These are phyloP conservation scores for Lactarius tabidus DNA, from an alignment of 768 basidiomycete genomes.

Conservation along the genomic window DNA sequence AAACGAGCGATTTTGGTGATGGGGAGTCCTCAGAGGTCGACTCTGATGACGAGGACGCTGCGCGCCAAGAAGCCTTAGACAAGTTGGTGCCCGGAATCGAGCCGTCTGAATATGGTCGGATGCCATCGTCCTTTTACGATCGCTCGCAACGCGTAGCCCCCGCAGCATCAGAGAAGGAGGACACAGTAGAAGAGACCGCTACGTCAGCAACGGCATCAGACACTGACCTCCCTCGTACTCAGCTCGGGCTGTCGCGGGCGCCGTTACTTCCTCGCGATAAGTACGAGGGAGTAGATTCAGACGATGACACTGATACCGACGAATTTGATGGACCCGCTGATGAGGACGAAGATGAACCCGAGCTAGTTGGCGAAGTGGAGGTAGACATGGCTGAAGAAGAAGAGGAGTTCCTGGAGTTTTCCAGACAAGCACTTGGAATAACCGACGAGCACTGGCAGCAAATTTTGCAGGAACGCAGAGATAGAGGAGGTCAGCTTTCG, in stretches of 20 bases:
- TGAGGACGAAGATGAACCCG: slow-evolving; percentile 73
- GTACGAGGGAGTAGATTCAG: slow-evolving; percentile 92
- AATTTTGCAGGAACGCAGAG: slow-evolving; percentile 76
- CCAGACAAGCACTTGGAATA: slow-evolving; percentile 87
- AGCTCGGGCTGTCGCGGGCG: slow-evolving; percentile 50
- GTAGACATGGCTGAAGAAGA: slow-evolving; percentile 91
- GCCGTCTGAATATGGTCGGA: slow-evolving; percentile 83
- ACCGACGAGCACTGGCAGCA: slow-evolving; percentile 82
- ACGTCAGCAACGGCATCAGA: neutral
- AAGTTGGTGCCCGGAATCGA: slow-evolving; percentile 77
- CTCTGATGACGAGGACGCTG: slow-evolving; percentile 30
- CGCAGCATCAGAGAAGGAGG: slow-evolving; percentile 42
- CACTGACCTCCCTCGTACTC: slow-evolving; percentile 3
- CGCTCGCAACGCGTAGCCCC: slow-evolving; percentile 67
- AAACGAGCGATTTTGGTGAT: slow-evolving; percentile 46
- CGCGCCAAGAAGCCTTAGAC: slow-evolving; percentile 66
- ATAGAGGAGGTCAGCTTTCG: slow-evolving; percentile 70
- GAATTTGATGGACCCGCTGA: slow-evolving; percentile 53
- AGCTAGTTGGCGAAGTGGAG: slow-evolving; percentile 79
- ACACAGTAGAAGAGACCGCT: slow-evolving; percentile 30
- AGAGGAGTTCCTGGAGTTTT: slow-evolving; percentile 93
- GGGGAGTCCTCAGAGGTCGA: slow-evolving; percentile 36
- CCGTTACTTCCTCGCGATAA: slow-evolving; percentile 78
- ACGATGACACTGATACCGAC: slow-evolving; percentile 81
- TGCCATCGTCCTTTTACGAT: slow-evolving; percentile 65